Conservation (phyloP, 331 rosid species). For the Rosa hybrid region DNA sequence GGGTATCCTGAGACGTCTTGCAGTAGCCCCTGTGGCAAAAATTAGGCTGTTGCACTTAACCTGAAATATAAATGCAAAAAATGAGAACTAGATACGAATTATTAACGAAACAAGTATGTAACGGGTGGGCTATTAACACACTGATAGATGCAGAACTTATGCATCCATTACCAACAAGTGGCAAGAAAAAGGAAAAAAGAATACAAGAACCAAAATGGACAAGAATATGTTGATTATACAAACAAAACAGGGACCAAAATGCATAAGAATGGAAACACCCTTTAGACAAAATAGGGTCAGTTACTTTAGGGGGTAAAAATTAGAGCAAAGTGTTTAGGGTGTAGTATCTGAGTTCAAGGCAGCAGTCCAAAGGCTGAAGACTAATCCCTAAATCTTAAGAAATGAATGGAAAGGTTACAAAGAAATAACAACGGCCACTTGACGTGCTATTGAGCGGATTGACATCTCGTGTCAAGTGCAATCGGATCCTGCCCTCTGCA, state of each 20-base stretch:
- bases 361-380: not conserved
- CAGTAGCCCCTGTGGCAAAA: constrained; percentile 92
- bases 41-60: constrained; percentile 77
- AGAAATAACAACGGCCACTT: not conserved
- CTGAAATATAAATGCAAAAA: constrained; percentile 42
- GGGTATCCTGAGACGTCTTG: constrained; percentile 80
- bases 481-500: not conserved
- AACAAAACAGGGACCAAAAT: not conserved
- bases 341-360: not conserved
- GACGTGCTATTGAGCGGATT: not conserved
- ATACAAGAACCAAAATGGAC: not conserved
- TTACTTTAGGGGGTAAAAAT: not conserved
- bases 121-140: not conserved
- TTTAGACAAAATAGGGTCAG: not conserved
- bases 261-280: not conserved
- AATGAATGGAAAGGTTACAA: not conserved
- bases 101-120: not conserved
- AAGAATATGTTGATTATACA: not conserved
- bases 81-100: constrained; percentile 20
- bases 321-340: not conserved
- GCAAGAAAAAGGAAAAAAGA: not conserved
- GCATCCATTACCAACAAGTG: not conserved
- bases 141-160: not conserved
- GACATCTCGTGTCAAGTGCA: not conserved
- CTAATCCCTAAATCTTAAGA: not conserved